These are phyloP conservation scores for Wickerhamomyces mucosus DNA, from an alignment of 805 yeast species.

Conservation along the genomic window DNA sequence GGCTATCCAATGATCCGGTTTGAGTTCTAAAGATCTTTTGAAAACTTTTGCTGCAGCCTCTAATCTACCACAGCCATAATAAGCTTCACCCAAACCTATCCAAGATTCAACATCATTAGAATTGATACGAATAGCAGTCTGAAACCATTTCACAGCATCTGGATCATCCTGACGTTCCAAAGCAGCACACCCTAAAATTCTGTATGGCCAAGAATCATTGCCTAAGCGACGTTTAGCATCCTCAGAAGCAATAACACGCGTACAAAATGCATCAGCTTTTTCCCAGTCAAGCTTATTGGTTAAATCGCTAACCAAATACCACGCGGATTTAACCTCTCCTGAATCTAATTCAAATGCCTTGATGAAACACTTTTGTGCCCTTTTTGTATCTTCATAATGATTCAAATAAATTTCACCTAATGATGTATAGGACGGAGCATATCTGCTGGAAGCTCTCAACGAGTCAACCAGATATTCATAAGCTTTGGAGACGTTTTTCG, in stretches of 20 bases:
- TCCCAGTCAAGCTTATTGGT: conserved; percentile 71
- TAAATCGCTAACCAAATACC: conserved; percentile 60
- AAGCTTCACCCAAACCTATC: conserved; percentile 97
- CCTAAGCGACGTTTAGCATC: conserved; percentile 41
- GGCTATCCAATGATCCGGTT: conserved; percentile 50
- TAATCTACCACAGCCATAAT: conserved; percentile 70
- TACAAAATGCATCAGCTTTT: conserved; percentile 65
- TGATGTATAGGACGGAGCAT: conserved; percentile 75
- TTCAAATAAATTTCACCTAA: conserved; percentile 67
- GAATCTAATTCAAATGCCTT: conserved; percentile 85
- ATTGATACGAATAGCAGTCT: conserved; percentile 66
- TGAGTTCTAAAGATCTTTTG: conserved; percentile 46
- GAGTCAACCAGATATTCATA: conserved; percentile 51
- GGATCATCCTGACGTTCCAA: conserved; percentile 63
- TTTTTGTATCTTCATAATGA: conserved; percentile 43
- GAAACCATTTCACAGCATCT: conserved; percentile 83
- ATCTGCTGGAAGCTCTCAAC: conserved; percentile 50
- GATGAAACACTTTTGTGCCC: conserved; percentile 81
- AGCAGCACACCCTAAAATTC: conserved; percentile 74
- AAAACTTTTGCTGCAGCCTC: conserved; percentile 86
- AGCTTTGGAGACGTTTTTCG: conserved; percentile 31
- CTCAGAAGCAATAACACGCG: conserved; percentile 56
- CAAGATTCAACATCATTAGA: conserved; percentile 70
- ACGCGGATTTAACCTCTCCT: conserved; percentile 67
- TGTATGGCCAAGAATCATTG: conserved; percentile 70